phyloP scores from a whole-genome alignment of 2,329 filamentous ascomycete species.

The Calonectria ilicicola region DNA sequence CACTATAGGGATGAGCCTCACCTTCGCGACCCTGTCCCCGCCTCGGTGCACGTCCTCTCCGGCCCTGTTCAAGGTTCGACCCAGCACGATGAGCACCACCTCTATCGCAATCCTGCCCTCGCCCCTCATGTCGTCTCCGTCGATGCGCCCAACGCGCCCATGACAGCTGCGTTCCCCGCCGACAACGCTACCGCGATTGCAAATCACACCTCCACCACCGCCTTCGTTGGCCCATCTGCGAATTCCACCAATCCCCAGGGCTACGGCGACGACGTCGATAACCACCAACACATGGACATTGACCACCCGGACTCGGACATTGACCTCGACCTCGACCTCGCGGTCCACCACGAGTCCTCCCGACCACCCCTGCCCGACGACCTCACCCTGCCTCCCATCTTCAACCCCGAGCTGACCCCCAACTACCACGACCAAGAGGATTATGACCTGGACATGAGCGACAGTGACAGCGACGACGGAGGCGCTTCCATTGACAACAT shows the following conservation, averaged over 20 bases:
- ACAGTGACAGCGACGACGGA: conserved; percentile 51
- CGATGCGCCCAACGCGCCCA: conserved; percentile 29
- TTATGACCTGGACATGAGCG: conserved; percentile 50
- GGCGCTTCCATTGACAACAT: conserved; percentile 43
- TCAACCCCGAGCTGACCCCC: conserved; percentile 20
- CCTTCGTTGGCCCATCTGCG: conserved; percentile 9
- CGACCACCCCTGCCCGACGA: conserved; percentile 20
- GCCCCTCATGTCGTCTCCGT: conserved; percentile 23
- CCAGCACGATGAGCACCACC: conserved; percentile 22
- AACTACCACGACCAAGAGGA: conserved; percentile 28
- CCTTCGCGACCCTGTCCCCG: conserved; percentile 20
- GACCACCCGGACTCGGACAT: conserved; percentile 13
- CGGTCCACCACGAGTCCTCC: conserved; percentile 19
- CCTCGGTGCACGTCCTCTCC: conserved; percentile 18
- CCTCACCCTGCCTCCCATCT: conserved; percentile 18
- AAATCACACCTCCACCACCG: conserved; percentile 16
- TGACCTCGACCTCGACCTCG: conserved; percentile 4
- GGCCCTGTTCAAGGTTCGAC: conserved; percentile 8
- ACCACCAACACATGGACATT: conserved; percentile 8
- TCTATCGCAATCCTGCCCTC: conserved; percentile 9
- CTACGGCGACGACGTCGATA: conserved; percentile 7
- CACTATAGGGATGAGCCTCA: conserved; percentile 35
- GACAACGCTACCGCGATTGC: conserved; percentile 18
- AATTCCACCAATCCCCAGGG: conserved; percentile 12
- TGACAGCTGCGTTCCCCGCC: conserved; percentile 35